Base-by-base conservation (phyloP, 2,329 filamentous ascomycete species). In the Xylariaceae sp. region DNA sequence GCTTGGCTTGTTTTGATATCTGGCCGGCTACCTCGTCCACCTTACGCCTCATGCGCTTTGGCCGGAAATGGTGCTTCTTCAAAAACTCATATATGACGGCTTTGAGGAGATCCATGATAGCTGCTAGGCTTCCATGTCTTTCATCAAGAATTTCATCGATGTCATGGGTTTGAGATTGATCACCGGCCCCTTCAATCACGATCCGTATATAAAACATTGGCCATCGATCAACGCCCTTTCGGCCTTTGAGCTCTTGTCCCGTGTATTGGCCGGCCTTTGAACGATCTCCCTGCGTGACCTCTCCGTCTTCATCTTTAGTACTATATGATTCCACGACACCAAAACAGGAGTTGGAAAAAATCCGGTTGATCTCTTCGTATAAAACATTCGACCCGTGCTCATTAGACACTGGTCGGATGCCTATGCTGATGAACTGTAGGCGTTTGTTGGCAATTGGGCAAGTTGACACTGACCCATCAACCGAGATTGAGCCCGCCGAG, bases 191-290 rank as follows among this genome's bases (percentile, higher is more conserved):
- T 8, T 33, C 45, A 32, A 76, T 57, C 2, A 73, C 67, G 27
- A 95, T 77, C 22, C 80, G 80, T n/a, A 97, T 67, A 56, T 83
- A 86, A 58, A 95, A 97, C 83, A 92, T 92, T 0, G 92, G 90
- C 82, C 88, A 93, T 40, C 81, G 78, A 58, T 96, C 89, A 8
- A 91, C 70, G 0, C 82, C 75, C 60, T 88, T 92, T 35, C 72
- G 75, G 11, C 67, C 65, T 57, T 73, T 80, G 29, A 77, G 54
- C 47, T 82, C 77, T 51, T 67, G 75, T 23, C 63, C 67, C 1
- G 72, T 77, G 44, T 71, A 77, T 1, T 68, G 69, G 22, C 75
- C 70, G 6, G 57, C 64, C 47, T 74, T 79, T 47, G 59, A 45
- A 54, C 45, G 56, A n/a, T 61, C 55, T 21, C 58, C 47, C 12